Evolutionary conservation across 2,329 filamentous ascomycete genomes (phyloP), one percentile per base, ranked within the genome.

Genomic region (Thelonectria rubi): DNA sequence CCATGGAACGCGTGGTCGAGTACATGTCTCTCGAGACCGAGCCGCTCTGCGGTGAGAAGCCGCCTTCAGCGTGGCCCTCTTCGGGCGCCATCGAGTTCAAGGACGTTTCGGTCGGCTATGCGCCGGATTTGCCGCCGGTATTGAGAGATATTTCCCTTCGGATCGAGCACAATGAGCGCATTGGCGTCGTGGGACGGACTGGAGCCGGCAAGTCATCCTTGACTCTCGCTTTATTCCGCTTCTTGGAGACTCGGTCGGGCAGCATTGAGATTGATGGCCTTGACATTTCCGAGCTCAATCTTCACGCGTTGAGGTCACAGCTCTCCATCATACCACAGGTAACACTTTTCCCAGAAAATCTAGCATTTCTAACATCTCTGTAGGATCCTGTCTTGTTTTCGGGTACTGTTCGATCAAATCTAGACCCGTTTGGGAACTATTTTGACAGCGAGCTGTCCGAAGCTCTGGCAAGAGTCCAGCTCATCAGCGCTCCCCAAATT

Each of bases 321-420:
- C 77, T 94, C 0, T 89, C 90, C 32, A 93, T 94, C 67, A 94
- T 95, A 52, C 91, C 92, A 0, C 89, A 82, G 72, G 78, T 43
- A n/a, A 6, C 12, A 17, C 14, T 20, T 43, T 10, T 18, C 40
- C 7, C 12, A 18, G n/a, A 21, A 5, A 24, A 46, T 24, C 4
- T 5, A 11, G 12, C 34, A 3, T 12, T 12, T 46, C 65, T 70
- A 54, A 70, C 56, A 14, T 24, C 6, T n/a, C 52, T 2, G 3
- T 67, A 93, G 77, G 91, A 94, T 67, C 91, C 92, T 0, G 90
- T 94, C 1, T 82, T 95, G 6, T 94, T 95, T 77, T 91, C 88
- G 1, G 92, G 92, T 17, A 93, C 91, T 0, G 80, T 95, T 20
- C 84, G 91, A 42, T 87, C 83, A 40, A 94, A 94, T 70, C 82